These are phyloP conservation scores for Claviceps spartinae DNA, from an alignment of 2,329 filamentous ascomycete species.

Conservation along the genomic window DNA sequence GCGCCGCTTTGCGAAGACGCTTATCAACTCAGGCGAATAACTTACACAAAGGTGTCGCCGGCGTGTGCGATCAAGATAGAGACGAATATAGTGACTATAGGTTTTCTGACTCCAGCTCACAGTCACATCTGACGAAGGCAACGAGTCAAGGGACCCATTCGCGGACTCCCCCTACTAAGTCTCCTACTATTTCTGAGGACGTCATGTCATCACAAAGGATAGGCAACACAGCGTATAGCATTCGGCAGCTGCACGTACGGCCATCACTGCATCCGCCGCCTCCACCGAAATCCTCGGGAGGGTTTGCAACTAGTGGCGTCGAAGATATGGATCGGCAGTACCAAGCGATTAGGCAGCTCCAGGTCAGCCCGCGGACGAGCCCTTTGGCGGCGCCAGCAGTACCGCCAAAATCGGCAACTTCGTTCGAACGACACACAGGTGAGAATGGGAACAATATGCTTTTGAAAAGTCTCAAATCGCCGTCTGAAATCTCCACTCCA, in stretches of 20 bases:
- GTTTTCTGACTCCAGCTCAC: constrained; percentile 8
- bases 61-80: constrained; percentile 5
- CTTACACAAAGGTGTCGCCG: constrained; percentile 1
- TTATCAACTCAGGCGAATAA: background rate
- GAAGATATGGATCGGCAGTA: constrained; percentile 8
- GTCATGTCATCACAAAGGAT: background rate
- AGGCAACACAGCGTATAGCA: background rate
- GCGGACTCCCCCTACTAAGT: constrained; percentile 5
- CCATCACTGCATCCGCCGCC: background rate
- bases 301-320: background rate
- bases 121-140: constrained; percentile 7
- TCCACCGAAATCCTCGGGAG: background rate
- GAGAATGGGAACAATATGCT: background rate
- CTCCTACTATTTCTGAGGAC: constrained; percentile 9
- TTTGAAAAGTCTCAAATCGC: background rate
- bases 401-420: background rate
- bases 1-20: background rate
- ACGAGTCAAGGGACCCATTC: constrained; percentile 4
- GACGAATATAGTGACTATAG: constrained; percentile 6
- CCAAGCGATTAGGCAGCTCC: background rate
- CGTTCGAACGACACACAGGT: background rate
- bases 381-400: background rate
- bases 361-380: background rate
- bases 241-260: constrained; percentile 5
- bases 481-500: background rate